A percentile compares a stretch with the other conserved stretches of the same genome.
Evolutionary conservation across 805 yeast genomes (phyloP).

Genomic region (Saccharomycopsis vini): DNA sequence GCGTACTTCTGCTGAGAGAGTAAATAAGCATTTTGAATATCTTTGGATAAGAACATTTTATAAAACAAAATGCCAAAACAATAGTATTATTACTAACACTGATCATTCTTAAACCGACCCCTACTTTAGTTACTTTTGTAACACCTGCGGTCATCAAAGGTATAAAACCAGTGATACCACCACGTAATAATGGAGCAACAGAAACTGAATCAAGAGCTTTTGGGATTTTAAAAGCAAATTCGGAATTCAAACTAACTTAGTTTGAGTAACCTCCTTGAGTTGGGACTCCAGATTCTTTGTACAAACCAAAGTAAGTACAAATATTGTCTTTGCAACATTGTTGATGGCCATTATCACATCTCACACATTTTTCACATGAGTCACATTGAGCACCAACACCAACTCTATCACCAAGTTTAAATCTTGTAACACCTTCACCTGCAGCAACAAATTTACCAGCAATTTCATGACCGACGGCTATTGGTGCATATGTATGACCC

Average conservation of each 20-base stretch:
- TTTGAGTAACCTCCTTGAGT: constrained; percentile 28
- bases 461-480: constrained; percentile 26
- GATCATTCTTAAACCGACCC: constrained; percentile 41
- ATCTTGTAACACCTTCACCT: constrained; percentile 27
- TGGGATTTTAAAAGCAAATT: constrained; percentile 42
- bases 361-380: constrained; percentile 22
- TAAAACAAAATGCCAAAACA: no score
- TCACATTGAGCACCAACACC: no score
- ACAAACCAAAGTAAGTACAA: background rate
- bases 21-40: no score
- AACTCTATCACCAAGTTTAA: constrained; percentile 34
- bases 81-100: no score
- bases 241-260: constrained; percentile 34
- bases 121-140: constrained; percentile 37
- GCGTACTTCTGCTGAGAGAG: no score
- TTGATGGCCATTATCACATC: background rate
- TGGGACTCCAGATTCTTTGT: no score
- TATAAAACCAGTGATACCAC: constrained; percentile 44
- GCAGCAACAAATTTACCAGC: constrained; percentile 23
- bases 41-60: no score
- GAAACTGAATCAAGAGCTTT: constrained; percentile 32
- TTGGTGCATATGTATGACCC: constrained; percentile 18
- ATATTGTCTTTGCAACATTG: background rate
- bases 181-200: constrained; percentile 48
- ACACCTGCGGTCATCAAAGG: constrained; percentile 39